Conservation (phyloP, 768 basidiomycete species). For the Rhodotorula diobovata region DNA sequence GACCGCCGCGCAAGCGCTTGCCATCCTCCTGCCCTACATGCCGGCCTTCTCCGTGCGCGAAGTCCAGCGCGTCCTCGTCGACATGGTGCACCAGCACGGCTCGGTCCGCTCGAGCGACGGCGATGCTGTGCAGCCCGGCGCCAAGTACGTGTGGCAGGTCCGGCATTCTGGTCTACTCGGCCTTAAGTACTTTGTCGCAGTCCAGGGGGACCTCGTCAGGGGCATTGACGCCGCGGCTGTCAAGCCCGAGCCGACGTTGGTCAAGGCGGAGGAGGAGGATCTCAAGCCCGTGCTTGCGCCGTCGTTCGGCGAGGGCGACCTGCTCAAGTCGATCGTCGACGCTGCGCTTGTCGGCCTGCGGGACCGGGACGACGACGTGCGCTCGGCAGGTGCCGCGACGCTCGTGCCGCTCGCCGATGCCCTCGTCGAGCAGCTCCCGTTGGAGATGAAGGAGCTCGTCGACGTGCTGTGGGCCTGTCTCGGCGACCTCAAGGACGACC, state of each 20-base stretch:
- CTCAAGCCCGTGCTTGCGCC: conserved; percentile 32
- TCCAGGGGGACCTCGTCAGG: conserved; percentile 75
- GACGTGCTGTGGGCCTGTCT: conserved; percentile 86
- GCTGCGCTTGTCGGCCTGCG: conserved; percentile 84
- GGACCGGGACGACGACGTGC: conserved; percentile 92
- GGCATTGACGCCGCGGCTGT: conserved; percentile 38
- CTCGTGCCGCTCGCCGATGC: conserved; percentile 78
- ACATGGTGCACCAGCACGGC: conserved; percentile 77
- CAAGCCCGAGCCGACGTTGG: conserved; percentile 12
- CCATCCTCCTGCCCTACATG: conserved; percentile 82
- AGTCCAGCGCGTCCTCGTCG: conserved; percentile 75
- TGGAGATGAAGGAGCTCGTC: conserved; percentile 67
- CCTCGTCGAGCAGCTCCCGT: conserved; percentile 65
- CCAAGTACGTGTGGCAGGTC: conserved; percentile 82
- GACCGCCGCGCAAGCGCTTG: conserved; percentile 88
- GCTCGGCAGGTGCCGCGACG: conserved; percentile 88
- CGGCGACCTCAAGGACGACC: conserved; percentile 87
- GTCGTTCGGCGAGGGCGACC: conserved; percentile 23
- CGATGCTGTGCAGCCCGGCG: conserved; percentile 53
- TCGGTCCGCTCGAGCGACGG: not conserved
- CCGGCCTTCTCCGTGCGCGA: conserved; percentile 69
- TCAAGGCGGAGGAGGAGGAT: conserved; percentile 12
- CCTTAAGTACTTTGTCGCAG: conserved; percentile 96
- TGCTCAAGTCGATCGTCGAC: conserved; percentile 77
- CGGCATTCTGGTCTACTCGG: conserved; percentile 96